These are phyloP conservation scores for Fusarium torreyae DNA, from an alignment of 2,329 filamentous ascomycete species.

Conservation along the genomic window DNA sequence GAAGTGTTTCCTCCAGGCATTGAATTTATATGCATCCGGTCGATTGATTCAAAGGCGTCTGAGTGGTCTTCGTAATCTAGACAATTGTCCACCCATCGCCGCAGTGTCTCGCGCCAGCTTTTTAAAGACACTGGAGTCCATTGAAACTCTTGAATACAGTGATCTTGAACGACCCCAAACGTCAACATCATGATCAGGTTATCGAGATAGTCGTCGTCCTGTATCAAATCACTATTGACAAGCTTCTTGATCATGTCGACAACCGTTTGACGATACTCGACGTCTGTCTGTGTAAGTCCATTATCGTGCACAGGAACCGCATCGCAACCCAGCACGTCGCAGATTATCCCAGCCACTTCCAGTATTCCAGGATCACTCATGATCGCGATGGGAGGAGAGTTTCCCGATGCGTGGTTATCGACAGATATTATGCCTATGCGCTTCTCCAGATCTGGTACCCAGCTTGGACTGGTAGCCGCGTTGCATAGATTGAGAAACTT, in stretches of 20 bases:
- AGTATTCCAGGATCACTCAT: not conserved
- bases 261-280: not conserved
- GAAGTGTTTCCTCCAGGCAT: rapidly evolving
- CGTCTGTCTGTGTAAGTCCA: too few species aligned
- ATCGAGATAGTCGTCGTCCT: not conserved
- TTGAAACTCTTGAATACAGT: not conserved
- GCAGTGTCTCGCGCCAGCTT: not conserved
- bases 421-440: not conserved
- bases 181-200: not conserved
- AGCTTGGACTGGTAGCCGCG: not conserved
- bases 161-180: not conserved
- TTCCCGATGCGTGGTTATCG: not conserved
- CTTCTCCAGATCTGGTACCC: not conserved
- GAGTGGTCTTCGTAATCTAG: not conserved
- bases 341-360: not conserved
- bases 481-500: not conserved
- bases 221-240: rapidly evolving
- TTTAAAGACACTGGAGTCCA: rapidly evolving
- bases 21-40: not conserved
- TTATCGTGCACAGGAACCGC: not conserved
- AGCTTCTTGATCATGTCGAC: not conserved
- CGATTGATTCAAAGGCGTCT: not conserved
- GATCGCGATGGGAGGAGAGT: not conserved
- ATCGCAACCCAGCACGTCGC: not conserved
- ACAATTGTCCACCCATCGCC: not conserved